Evolutionary conservation across 2,329 filamentous ascomycete species (phyloP).

Genomic region (Chaetomium sp.): DNA sequence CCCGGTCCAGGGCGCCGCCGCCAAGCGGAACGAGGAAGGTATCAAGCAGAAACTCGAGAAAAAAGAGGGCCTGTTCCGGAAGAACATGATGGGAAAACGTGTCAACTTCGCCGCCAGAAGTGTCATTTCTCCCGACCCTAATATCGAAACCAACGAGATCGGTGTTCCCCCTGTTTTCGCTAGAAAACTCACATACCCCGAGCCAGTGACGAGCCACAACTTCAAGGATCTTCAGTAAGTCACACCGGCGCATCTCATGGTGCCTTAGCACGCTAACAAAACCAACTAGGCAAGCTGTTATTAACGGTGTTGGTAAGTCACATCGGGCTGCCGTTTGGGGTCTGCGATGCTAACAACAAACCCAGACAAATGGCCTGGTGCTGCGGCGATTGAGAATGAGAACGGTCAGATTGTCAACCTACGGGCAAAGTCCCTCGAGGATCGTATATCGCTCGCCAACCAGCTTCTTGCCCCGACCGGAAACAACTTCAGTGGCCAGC

Average conservation of each 20-base stretch:
- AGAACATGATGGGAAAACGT: constrained; percentile 99
- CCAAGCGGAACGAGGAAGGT: constrained; percentile 80
- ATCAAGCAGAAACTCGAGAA: constrained; percentile 98
- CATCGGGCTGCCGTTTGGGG: too few species aligned
- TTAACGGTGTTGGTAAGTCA: constrained; percentile 66
- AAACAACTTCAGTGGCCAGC: constrained; percentile 70
- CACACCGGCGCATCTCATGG: neutral
- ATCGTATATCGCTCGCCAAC: constrained; percentile 86
- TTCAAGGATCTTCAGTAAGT: constrained; percentile 80
- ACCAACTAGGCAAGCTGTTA: constrained; percentile 69
- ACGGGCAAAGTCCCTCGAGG: constrained; percentile 82
- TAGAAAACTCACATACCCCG: constrained; percentile 91
- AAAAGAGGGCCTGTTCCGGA: constrained; percentile 96
- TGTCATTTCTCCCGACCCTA: constrained; percentile 97
- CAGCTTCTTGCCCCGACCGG: constrained; percentile 85
- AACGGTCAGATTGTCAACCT: constrained; percentile 89
- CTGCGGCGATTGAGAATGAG: constrained; percentile 92
- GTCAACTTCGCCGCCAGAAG: constrained; percentile 97
- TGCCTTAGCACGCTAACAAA: neutral
- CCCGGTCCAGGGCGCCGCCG: constrained; percentile 75
- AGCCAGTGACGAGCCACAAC: constrained; percentile 96
- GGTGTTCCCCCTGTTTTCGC: constrained; percentile 98
- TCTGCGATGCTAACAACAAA: neutral
- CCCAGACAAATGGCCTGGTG: constrained; percentile 87
- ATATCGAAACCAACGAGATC: constrained; percentile 98